Percentiles rank a stretch among this genome's conserved stretches.
Evolutionary conservation across 2,329 filamentous ascomycete genomes (phyloP).

Genomic region (Aspergillus oerlinghausenensis): DNA sequence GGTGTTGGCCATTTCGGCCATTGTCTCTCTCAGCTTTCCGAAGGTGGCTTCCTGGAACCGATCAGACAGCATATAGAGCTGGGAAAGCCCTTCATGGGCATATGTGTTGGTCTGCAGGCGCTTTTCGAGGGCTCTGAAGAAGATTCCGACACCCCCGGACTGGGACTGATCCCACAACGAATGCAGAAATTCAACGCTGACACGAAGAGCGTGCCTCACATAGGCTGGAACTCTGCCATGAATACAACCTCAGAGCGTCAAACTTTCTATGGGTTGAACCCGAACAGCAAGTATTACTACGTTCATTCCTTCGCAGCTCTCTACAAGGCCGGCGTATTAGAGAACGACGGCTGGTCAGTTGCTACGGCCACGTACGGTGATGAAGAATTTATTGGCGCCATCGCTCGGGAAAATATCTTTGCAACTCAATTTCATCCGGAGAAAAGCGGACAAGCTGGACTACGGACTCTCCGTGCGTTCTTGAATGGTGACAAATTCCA

Average conservation of each 20-base stretch:
- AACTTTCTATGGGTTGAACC: constrained; percentile 71
- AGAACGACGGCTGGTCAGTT: constrained; percentile 82
- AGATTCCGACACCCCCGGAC: constrained; percentile 64
- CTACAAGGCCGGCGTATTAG: constrained; percentile 68
- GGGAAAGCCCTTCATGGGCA: constrained; percentile 97
- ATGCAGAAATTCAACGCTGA: constrained; percentile 72
- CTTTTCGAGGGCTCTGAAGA: constrained; percentile 84
- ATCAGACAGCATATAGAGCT: constrained; percentile 76
- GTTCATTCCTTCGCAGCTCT: constrained; percentile 90
- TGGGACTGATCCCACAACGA: constrained; percentile 67
- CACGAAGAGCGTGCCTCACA: constrained; percentile 92
- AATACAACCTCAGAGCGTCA: constrained; percentile 40
- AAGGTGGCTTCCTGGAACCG: constrained; percentile 77
- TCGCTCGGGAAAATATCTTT: constrained; percentile 79
- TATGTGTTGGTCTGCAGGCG: constrained; percentile 91
- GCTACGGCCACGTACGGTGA: constrained; percentile 82
- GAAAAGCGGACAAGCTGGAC: constrained; percentile 86
- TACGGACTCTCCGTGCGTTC: constrained; percentile 81
- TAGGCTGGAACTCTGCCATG: constrained; percentile 94
- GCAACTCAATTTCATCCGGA: constrained; percentile 97
- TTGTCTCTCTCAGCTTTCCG: constrained; percentile 78
- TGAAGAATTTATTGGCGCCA: constrained; percentile 86
- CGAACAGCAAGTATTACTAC: constrained; percentile 95
- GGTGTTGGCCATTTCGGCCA: constrained; percentile 98
- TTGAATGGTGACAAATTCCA: constrained; percentile 64